Percentiles rank a stretch among this genome's conserved stretches.
Conservation (phyloP, 2,329 filamentous ascomycete genomes). For the Neoscytalidium dimidiatum region DNA sequence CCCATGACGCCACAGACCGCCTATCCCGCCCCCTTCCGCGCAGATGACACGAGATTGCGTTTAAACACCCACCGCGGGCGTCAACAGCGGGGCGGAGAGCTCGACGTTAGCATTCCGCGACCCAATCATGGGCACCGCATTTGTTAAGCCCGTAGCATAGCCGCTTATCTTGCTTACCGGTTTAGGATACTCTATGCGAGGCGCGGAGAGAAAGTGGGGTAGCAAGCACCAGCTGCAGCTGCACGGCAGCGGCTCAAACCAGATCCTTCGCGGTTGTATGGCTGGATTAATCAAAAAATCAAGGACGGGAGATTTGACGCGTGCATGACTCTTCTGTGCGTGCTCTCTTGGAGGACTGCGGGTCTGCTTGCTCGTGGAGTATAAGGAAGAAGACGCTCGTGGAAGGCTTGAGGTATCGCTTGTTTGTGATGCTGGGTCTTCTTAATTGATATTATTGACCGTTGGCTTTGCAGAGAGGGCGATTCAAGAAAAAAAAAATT, state of each 20-base stretch:
- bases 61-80: too few relatives aligned
- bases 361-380: background rate
- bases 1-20: background rate
- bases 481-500: too few relatives aligned
- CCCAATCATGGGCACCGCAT: background rate
- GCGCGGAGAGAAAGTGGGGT: background rate
- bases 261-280: background rate
- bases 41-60: too few relatives aligned
- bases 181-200: slow-evolving; percentile 3
- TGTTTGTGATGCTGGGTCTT: too few relatives aligned
- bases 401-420: too few relatives aligned
- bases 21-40: too few relatives aligned
- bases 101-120: too few relatives aligned
- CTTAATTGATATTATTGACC: too few relatives aligned
- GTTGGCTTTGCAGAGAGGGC: too few relatives aligned
- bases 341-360: background rate
- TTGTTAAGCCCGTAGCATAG: background rate
- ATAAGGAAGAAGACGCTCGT: background rate
- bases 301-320: background rate
- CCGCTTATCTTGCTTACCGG: background rate
- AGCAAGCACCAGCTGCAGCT: too few relatives aligned
- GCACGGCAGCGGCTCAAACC: too few relatives aligned
- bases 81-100: background rate
- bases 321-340: background rate
- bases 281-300: background rate